A percentile compares a stretch with the other conserved stretches of the same genome.
phyloP scores from a whole-genome alignment of 768 basidiomycete genomes.

The Leccinellum rugosiceps region DNA sequence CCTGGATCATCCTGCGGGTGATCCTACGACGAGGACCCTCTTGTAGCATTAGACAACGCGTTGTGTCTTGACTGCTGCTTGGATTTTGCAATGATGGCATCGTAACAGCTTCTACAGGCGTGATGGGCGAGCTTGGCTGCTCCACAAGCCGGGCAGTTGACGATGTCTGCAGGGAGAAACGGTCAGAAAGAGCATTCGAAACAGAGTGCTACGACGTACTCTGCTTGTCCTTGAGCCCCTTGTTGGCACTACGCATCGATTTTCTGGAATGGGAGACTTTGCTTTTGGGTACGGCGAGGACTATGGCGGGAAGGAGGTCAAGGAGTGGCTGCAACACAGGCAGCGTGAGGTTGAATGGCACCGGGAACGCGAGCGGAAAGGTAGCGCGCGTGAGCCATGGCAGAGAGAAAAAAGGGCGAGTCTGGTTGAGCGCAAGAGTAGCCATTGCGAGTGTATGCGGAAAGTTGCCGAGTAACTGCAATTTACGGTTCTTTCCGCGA shows the following conservation, averaged over 20 bases:
- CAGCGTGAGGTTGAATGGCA: constrained; percentile 34
- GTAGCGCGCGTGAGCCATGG: constrained; percentile 24
- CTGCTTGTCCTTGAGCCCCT: constrained; percentile 90
- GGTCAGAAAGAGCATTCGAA: constrained; percentile 3
- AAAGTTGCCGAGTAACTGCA: neutral
- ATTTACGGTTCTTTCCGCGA: constrained; percentile 10
- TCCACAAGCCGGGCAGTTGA: constrained; percentile 89
- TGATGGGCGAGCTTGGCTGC: constrained; percentile 85
- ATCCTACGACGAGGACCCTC: constrained; percentile 1
- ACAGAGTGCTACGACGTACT: constrained; percentile 43
- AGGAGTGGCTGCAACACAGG: constrained; percentile 46
- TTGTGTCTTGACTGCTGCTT: constrained; percentile 15
- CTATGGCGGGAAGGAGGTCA: constrained; percentile 82
- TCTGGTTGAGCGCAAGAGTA: constrained; percentile 36
- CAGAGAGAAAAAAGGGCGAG: constrained; percentile 25
- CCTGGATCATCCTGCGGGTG: neutral
- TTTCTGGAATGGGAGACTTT: constrained; percentile 92
- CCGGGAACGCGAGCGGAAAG: constrained; percentile 19
- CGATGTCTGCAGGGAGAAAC: constrained; percentile 59
- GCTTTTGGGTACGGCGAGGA: constrained; percentile 92
- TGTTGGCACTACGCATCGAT: constrained; percentile 92
- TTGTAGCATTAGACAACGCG: neutral
- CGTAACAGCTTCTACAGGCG: constrained; percentile 78
- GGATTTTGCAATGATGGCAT: constrained; percentile 26
- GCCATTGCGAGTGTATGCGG: constrained; percentile 32